Evolutionary conservation across 2,329 filamentous ascomycete species (phyloP).

Genomic region (Endoconidiophora polonica): DNA sequence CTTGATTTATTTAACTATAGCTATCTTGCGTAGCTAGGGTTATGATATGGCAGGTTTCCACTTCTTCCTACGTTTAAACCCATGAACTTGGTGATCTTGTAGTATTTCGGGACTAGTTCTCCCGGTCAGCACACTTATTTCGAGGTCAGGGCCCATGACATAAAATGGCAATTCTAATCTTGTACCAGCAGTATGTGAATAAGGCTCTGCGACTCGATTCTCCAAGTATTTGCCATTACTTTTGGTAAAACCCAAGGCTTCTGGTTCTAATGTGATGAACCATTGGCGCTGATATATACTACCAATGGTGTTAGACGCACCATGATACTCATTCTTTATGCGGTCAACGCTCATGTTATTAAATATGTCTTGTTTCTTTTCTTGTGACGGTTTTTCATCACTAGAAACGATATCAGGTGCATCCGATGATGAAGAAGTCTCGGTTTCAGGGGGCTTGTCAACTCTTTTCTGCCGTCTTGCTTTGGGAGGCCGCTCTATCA

Average conservation of each 20-base stretch:
- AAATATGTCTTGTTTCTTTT: no score
- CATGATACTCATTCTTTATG: slow-evolving; percentile 45
- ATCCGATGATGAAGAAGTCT: no score
- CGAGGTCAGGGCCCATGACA: slow-evolving; percentile 41
- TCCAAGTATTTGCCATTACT: neutral
- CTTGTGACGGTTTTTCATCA: neutral
- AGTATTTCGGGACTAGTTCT: slow-evolving; percentile 42
- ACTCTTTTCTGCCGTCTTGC: no score
- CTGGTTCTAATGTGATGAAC: slow-evolving; percentile 48
- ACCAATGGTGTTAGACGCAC: slow-evolving; percentile 47
- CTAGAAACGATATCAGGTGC: no score
- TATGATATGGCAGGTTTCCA: slow-evolving; percentile 35
- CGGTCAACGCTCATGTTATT: neutral
- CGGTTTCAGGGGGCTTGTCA: slow-evolving; percentile 25
- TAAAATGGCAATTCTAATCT: slow-evolving; percentile 39
- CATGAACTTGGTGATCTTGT: slow-evolving; percentile 40
- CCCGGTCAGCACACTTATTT: slow-evolving; percentile 52
- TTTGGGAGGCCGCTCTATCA: neutral
- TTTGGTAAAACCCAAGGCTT: slow-evolving; percentile 36
- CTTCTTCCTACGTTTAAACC: slow-evolving; percentile 39
- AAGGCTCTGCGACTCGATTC: neutral
- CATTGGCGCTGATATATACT: slow-evolving; percentile 51
- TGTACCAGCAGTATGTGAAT: neutral
- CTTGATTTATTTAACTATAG: no score
- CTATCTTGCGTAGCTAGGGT: slow-evolving; percentile 1